Percentiles rank a stretch among this genome's conserved stretches.
Evolutionary conservation across 805 yeast species (phyloP).

Genomic region (Vanderwaltozyma verrucispora): DNA sequence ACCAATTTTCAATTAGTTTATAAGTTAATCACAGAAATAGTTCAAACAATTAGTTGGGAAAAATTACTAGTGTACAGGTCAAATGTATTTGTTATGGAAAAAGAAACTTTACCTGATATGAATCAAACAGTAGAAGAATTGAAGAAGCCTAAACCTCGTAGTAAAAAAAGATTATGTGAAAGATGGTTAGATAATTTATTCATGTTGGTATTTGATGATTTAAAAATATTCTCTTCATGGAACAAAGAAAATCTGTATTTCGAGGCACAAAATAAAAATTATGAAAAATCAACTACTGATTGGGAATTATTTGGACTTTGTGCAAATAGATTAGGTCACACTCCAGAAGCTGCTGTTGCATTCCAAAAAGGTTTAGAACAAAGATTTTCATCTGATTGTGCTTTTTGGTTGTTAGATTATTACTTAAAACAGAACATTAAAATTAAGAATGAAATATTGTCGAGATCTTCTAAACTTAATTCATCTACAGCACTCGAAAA

Average conservation of each 20-base stretch:
- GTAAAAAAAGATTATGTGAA: constrained; percentile 45
- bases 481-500: constrained; percentile 26
- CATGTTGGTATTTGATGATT: constrained; percentile 57
- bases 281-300: constrained; percentile 65
- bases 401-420: constrained; percentile 56
- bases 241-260: constrained; percentile 80
- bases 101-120: constrained; percentile 32
- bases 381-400: constrained; percentile 70
- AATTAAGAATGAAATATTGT: constrained; percentile 9
- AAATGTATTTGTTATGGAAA: constrained; percentile 53
- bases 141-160: neutral
- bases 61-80: constrained; percentile 44
- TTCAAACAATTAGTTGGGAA: constrained; percentile 64
- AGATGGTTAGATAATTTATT: constrained; percentile 69
- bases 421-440: constrained; percentile 39
- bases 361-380: constrained; percentile 56
- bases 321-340: constrained; percentile 72
- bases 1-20: constrained; percentile 46
- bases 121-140: constrained; percentile 5
- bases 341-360: constrained; percentile 76
- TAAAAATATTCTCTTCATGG: constrained; percentile 78
- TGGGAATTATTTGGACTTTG: constrained; percentile 85
- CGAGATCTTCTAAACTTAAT: constrained; percentile 12
- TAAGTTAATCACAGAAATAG: constrained; percentile 48
- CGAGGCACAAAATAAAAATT: constrained; percentile 73